phyloP scores from a whole-genome alignment of 192 early-diverging fungal species.

The Chytriomyces confervae region DNA sequence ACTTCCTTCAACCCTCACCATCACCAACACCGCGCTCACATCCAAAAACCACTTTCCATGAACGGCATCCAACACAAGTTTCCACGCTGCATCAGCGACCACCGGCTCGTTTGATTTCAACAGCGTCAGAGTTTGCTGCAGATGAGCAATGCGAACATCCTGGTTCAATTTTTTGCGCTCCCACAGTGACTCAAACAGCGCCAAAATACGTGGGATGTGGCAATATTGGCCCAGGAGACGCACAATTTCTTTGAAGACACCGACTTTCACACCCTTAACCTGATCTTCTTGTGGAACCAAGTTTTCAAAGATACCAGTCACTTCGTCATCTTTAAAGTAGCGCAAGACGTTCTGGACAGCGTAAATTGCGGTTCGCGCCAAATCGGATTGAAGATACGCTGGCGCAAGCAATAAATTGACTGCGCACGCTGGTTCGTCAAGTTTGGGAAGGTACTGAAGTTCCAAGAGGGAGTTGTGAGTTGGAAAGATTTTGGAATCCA shows the following conservation, averaged over 20 bases:
- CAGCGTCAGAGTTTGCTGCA: slow-evolving; percentile 9
- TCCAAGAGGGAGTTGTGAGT: too few relatives aligned
- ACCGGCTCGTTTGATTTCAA: not conserved
- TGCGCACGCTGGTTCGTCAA: slow-evolving; percentile 24
- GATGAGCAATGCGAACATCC: slow-evolving; percentile 27
- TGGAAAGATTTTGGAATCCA: not conserved
- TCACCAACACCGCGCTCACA: not conserved
- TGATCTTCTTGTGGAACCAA: slow-evolving; percentile 9
- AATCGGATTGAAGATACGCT: slow-evolving; percentile 14
- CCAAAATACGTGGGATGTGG: slow-evolving; percentile 10
- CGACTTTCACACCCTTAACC: not conserved
- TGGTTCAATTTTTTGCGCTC: not conserved
- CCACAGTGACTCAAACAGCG: slow-evolving; percentile 16
- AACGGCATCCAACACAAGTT: slow-evolving; percentile 7
- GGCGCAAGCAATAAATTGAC: slow-evolving; percentile 18
- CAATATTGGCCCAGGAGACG: slow-evolving; percentile 7
- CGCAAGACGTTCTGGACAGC: slow-evolving; percentile 9
- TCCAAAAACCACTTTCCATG: not conserved
- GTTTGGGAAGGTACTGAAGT: slow-evolving; percentile 20
- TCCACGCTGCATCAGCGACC: slow-evolving; percentile 5
- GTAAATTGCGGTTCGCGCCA: slow-evolving; percentile 28
- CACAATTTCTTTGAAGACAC: slow-evolving; percentile 22
- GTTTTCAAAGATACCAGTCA: not conserved
- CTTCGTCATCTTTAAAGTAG: not conserved
- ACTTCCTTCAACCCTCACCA: not conserved